Base-by-base conservation (phyloP, 2,329 filamentous ascomycete species). In the Calonectria leucothoes region DNA sequence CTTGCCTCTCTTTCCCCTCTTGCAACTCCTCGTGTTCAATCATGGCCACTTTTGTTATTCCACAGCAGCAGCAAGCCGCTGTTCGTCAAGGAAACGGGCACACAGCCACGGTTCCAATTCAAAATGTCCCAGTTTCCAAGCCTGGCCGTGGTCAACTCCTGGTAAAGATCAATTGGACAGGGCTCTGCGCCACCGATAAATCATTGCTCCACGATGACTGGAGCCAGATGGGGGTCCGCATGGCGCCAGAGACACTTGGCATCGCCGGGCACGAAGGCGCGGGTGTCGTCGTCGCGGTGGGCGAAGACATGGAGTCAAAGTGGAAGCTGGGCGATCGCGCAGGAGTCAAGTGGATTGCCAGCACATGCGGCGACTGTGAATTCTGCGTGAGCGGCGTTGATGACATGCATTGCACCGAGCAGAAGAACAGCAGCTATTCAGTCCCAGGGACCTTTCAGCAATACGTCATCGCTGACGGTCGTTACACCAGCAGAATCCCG, bases 361-460 rank as follows among this genome's bases (percentile, higher is more conserved):
- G 94, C 72, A 93, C 93, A 14, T 98, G 95, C 84, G 88, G 97
- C 67, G 84, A 89, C 70, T 98, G 95, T 85, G 89, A 92, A 78
- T 97, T 94, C 88, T 98, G 95, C 87, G 91, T 93, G 81, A 89
- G 92, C 11, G 78, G 79, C 74, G 84, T 90, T 17, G 93, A 97
- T 79, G 95, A 98, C 85, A 93, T 95, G 1, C 92, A 97, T 4
- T 98, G 95, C 85, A 84, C 90, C 1, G 87, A 93, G 48, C 92
- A 94, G 10, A 86, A 89, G 11, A 91, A 97, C 39, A 97, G 94
- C 1, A 95, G 95, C 37, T 97, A 96, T 87, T 97, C 94, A 0
- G 94, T 96, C 80, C 93, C 97, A 80, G 95, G 95, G 23, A 93
- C 93, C 11, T 98, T 98, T 89, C 95, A 98, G 86, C 92, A 98